A percentile compares a stretch with the other conserved stretches of the same genome.
Conservation (phyloP, 345 rosid genomes). For the Eucalyptus marginata region DNA sequence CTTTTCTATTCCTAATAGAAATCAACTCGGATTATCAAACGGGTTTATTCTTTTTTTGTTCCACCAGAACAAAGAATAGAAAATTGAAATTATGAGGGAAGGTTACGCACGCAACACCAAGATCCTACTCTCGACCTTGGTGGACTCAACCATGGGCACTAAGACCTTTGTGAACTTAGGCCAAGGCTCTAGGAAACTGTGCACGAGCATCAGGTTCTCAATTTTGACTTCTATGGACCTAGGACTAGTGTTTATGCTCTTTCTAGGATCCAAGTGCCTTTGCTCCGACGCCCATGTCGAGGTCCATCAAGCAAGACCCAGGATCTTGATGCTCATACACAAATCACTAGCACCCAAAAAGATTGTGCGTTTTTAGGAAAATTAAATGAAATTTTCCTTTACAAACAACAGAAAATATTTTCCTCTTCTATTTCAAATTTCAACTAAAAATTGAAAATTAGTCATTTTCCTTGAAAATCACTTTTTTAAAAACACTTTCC, state of each 20-base stretch:
- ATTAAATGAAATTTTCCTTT: background rate
- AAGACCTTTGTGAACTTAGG: accelerated
- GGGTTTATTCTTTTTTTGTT: no score
- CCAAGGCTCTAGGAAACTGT: background rate
- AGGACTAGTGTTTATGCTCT: background rate
- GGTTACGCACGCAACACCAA: no score
- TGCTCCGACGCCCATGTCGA: accelerated
- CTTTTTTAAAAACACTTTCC: background rate
- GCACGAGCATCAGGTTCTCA: background rate
- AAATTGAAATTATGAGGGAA: no score
- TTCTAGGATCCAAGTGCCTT: background rate
- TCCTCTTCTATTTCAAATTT: background rate
- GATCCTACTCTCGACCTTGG: background rate
- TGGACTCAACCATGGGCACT: background rate
- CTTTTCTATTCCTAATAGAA: no score
- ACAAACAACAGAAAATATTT: no score
- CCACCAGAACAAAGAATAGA: no score
- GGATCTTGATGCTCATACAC: background rate
- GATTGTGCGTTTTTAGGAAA: background rate
- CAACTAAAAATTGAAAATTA: no score
- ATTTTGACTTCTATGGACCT: background rate
- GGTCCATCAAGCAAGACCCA: background rate
- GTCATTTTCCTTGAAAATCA: background rate
- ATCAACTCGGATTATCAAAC: no score
- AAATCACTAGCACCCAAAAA: background rate